Evolutionary conservation across 108 stramenopile genomes (phyloP), one percentile per base, ranked within the genome.

Genomic region (Cyclotella kingstonii): DNA sequence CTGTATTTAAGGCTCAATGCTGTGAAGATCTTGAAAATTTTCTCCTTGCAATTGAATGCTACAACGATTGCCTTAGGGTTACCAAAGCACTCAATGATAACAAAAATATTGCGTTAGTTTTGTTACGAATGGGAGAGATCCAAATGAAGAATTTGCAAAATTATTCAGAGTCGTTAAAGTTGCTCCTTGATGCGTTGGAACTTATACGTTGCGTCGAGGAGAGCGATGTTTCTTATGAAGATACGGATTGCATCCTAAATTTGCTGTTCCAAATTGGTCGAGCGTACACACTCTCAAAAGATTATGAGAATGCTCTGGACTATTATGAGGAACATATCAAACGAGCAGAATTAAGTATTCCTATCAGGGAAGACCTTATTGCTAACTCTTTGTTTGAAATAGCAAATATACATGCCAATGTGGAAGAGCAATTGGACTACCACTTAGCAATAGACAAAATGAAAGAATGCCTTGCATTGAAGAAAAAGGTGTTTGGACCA

Each of bases 311-410:
- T 45, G 63, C 72, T 18, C 63, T 73, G 33, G 63, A 59, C 42
- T 73, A 55, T 40, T 73, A 60, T 34, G 72, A 73, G 40, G 72
- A 73, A 53, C 58, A 65, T 44, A 73, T 73, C 22, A 53, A 58
- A 27, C 28, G 60, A 38, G 42, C 54, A n/a, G 63, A 73, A 38
- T 65, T 52, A 15, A 23, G 30, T 26, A 12, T 18, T n/a, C 57
- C 63, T 4, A 23, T 59, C 19, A 59, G 65, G 38, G 63, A 65
- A n/a, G 58, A 65, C 9, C 42, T 73, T 39, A 8, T 73, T 34
- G 63, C 63, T 1, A 52, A 73, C 42, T 64, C 63, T 12, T 53
- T 65, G 14, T 42, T 54, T 17, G 57, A 57, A 28, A 73, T 65
- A 63, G 57, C 58, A 18, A 40, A 55, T 18, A 65, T 73, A 35